These are phyloP conservation scores for Exophiala oligosperma DNA, from an alignment of 2,329 filamentous ascomycete species.

Conservation along the genomic window DNA sequence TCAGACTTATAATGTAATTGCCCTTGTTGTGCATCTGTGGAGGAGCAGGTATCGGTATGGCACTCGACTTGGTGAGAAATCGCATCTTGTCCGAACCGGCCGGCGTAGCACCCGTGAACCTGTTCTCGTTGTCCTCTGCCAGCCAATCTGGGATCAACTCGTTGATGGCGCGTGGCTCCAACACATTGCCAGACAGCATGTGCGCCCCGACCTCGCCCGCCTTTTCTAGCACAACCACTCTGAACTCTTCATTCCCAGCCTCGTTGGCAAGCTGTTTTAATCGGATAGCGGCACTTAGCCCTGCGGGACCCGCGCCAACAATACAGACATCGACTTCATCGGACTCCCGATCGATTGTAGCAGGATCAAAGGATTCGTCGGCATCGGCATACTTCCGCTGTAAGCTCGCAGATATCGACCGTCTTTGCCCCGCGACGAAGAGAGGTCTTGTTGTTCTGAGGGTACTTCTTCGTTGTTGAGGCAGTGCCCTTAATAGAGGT, in stretches of 20 bases:
- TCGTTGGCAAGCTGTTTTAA: constrained; percentile 94
- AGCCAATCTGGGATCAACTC: constrained; percentile 95
- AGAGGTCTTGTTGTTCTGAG: constrained; percentile 18
- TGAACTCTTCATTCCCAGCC: constrained; percentile 92
- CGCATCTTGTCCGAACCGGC: constrained; percentile 86
- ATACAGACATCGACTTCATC: constrained; percentile 97
- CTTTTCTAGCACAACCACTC: constrained; percentile 90
- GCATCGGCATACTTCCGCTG: constrained; percentile 42
- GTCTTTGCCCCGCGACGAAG: constrained; percentile 35
- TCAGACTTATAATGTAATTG: constrained; percentile 95
- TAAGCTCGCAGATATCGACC: constrained; percentile 47
- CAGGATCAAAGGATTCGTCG: constrained; percentile 63
- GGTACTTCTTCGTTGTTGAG: constrained; percentile 14
- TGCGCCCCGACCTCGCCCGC: constrained; percentile 93
- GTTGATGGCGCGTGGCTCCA: constrained; percentile 83
- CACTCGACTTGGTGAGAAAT: constrained; percentile 78
- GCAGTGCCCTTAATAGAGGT: constrained; percentile 10
- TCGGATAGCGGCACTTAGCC: constrained; percentile 87
- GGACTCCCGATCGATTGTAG: constrained; percentile 75
- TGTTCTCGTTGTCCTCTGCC: constrained; percentile 79
- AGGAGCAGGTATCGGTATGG: constrained; percentile 80
- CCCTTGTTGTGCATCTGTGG: constrained; percentile 98
- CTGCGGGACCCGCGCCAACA: constrained; percentile 87
- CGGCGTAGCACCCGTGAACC: constrained; percentile 84
- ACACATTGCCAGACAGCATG: constrained; percentile 92